phyloP scores from a whole-genome alignment of 176 grass and related monocot genomes.

The Dactylis glomerata region DNA sequence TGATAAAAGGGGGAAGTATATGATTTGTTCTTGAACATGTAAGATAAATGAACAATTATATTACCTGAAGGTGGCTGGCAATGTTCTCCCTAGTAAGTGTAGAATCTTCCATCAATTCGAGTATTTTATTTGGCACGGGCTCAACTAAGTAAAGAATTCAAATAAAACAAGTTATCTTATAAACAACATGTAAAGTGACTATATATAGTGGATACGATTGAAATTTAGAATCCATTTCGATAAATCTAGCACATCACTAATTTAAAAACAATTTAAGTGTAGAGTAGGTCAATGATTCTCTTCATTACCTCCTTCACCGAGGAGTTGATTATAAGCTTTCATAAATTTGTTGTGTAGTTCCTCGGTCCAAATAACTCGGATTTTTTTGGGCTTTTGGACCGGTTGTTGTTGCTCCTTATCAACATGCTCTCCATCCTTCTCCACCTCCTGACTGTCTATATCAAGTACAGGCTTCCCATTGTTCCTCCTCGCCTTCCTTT shows the following conservation, averaged over 20 bases:
- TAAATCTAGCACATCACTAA: neutral
- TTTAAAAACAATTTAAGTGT: neutral
- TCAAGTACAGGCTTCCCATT: neutral
- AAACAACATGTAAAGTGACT: neutral
- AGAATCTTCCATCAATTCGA: constrained; percentile 12
- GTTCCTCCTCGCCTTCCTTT: neutral
- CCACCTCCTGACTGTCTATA: neutral
- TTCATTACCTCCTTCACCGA: neutral
- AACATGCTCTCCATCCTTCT: neutral
- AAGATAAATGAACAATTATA: neutral
- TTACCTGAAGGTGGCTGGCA: constrained; percentile 39
- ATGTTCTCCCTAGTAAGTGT: constrained; percentile 24
- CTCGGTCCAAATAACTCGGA: neutral
- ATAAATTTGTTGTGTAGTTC: neutral
- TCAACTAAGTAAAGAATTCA: neutral
- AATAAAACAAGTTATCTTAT: neutral
- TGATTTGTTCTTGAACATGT: neutral
- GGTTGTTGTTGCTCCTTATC: neutral
- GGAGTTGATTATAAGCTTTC: neutral
- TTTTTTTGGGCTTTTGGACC: neutral
- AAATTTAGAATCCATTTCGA: neutral
- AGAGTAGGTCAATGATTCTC: neutral
- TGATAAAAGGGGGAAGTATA: neutral
- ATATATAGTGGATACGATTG: neutral
- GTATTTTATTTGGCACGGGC: constrained; percentile 35